Evolutionary conservation across 164 flowering plant genomes (phyloP).

Genomic region (Buxus sempervirens): DNA sequence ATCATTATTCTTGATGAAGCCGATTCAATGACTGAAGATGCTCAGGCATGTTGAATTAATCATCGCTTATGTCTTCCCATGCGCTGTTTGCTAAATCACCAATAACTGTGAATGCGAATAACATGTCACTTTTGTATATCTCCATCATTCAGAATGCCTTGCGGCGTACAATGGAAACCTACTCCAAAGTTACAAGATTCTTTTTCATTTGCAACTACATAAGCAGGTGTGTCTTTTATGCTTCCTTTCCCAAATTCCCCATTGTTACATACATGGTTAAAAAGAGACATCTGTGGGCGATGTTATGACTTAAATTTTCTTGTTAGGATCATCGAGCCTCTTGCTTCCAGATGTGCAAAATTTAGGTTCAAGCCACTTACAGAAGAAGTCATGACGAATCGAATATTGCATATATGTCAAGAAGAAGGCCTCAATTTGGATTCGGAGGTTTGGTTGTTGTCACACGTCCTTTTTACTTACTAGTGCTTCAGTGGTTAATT

Average conservation of each 20-base stretch:
- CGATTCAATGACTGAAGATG: constrained; percentile 99
- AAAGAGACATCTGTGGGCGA: neutral
- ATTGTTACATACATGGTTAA: neutral
- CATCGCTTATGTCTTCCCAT: neutral
- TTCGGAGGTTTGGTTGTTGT: constrained; percentile 52
- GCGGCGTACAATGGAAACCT: constrained; percentile 95
- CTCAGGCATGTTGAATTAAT: constrained; percentile 55
- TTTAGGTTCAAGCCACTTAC: constrained; percentile 97
- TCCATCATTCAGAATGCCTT: constrained; percentile 69
- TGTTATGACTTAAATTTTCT: constrained; percentile 1
- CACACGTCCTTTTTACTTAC: neutral
- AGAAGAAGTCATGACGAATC: constrained; percentile 75
- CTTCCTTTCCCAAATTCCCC: neutral
- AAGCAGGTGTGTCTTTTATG: constrained; percentile 59
- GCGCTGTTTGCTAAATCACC: neutral
- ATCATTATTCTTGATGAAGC: constrained; percentile 96
- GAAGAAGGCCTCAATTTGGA: constrained; percentile 83
- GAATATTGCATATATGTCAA: constrained; percentile 67
- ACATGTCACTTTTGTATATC: neutral
- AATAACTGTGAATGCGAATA: neutral
- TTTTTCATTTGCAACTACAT: constrained; percentile 94
- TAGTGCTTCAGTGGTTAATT: neutral
- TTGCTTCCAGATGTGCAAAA: constrained; percentile 99
- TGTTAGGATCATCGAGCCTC: constrained; percentile 90
- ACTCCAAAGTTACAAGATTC: constrained; percentile 95